Evolutionary conservation across 2,329 filamentous ascomycete genomes (phyloP), one percentile per base, ranked within the genome.

Genomic region (Fusarium nurragi): DNA sequence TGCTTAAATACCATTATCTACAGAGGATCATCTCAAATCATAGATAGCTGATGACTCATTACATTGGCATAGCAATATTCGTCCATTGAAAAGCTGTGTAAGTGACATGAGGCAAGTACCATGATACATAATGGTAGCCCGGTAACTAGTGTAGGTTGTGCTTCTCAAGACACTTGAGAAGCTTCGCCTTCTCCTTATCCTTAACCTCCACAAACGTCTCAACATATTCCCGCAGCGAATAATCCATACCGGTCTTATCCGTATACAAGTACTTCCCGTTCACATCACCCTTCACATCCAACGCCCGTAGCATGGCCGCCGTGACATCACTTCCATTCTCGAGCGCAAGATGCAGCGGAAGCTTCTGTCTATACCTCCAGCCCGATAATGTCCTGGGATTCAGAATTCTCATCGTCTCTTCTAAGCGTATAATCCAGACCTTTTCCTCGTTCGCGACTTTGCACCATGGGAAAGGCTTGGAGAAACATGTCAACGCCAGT

Each of bases 221-320:
- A 10, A 63, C 57, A 19, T 63, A 63, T 19, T 63, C 51, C 16
- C 25, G 41, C 13, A 46, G 57, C 16, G 60, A 50, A 12, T 63
- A 57, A 10, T 39, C n/a, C 45, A 45, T 30, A 0, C 50, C 60
- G 0, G 51, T 62, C n/a, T 56, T 63, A 4, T 63, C 60, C 0
- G 57, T 57, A 6, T 63, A 63, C 3, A 57, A 1, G 22, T 62
- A 63, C 10, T 57, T 62, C 3, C 30, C 25, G 6, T 40, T 44
- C 6, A 26, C 46, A 2, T 46, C 52, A 6, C 44, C 38, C 6
- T 36, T 41, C 2, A 32, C 25, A 5, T 57, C 37, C 25, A 62
- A 4, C 1, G 53, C 60, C 1, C 45, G 28, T 5, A 63, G 16
- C 41, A 63, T 46, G 1, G 58, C 51, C 14, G 22, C 41, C 13